Percentiles rank a stretch among this genome's conserved stretches.
phyloP scores from a whole-genome alignment of 1,284 basidiomycete genomes.

The Spongispora temasekensis region DNA sequence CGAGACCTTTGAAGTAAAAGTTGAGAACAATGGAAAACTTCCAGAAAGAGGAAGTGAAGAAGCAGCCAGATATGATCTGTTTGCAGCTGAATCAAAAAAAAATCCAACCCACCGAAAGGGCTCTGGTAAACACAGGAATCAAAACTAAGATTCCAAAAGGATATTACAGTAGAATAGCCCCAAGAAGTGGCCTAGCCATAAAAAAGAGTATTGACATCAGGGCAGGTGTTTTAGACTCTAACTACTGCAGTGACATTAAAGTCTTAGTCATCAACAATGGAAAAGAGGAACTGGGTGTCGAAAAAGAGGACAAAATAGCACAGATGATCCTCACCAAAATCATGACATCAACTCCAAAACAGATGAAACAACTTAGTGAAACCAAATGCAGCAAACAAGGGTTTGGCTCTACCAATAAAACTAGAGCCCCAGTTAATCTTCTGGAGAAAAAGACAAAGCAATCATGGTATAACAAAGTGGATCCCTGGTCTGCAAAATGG shows the following conservation, averaged over 20 bases:
- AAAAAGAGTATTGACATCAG: not conserved
- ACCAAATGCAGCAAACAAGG: not conserved
- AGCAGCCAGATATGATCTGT: too few species aligned
- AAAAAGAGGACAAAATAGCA: too few species aligned
- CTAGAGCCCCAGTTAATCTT: not conserved
- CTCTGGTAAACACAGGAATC: not conserved
- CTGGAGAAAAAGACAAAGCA: not conserved
- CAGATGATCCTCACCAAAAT: not conserved
- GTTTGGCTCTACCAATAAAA: not conserved
- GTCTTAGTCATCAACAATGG: too few species aligned
- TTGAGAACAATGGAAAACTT: too few species aligned
- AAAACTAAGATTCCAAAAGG: not conserved
- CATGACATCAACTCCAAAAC: not conserved
- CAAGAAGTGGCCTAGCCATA: not conserved
- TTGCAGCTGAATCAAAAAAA: too few species aligned
- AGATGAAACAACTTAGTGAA: not conserved
- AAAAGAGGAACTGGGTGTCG: too few species aligned
- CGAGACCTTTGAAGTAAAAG: too few species aligned
- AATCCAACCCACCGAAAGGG: too few species aligned
- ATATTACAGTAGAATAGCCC: not conserved
- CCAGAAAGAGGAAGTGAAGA: too few species aligned
- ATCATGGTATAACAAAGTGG: not conserved
- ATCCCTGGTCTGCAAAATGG: not conserved
- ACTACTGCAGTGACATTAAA: not conserved
- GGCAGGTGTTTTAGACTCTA: too few species aligned